Evolutionary conservation across 2,329 filamentous ascomycete genomes (phyloP).

Genomic region (Calonectria montana): DNA sequence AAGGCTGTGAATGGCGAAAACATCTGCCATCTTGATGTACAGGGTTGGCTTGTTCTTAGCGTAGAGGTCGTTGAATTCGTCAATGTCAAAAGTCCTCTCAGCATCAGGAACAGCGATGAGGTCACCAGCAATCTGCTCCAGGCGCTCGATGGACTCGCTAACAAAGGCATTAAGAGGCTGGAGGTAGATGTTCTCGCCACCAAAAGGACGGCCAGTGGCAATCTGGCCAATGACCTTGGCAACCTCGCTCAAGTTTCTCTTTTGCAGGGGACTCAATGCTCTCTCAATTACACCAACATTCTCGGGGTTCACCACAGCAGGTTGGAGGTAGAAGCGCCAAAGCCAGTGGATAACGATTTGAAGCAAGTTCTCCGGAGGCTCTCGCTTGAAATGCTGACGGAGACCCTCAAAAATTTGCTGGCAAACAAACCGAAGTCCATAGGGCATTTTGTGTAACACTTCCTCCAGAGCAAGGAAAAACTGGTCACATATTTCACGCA

Average conservation of each 20-base stretch:
- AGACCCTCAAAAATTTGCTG: conserved; percentile 87
- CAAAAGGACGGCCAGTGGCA: conserved; percentile 88
- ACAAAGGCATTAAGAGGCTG: conserved; percentile 95
- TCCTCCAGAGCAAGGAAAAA: conserved; percentile 88
- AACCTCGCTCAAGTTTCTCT: conserved; percentile 90
- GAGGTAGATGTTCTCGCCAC: conserved; percentile 93
- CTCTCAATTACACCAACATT: conserved; percentile 94
- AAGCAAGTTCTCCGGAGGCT: conserved; percentile 80
- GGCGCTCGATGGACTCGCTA: conserved; percentile 82
- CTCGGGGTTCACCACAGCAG: conserved; percentile 89
- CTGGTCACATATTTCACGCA: conserved; percentile 93
- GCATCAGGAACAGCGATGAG: conserved; percentile 87
- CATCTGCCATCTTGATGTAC: conserved; percentile 99
- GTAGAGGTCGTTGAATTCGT: conserved; percentile 98
- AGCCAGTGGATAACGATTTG: conserved; percentile 91
- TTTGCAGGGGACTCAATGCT: conserved; percentile 88
- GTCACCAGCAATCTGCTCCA: conserved; percentile 79
- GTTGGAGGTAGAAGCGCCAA: conserved; percentile 94
- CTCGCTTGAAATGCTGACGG: conserved; percentile 80
- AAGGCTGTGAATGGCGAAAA: conserved; percentile 94
- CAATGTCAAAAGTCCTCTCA: conserved; percentile 95
- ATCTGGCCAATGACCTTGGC: conserved; percentile 92
- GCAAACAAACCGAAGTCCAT: conserved; percentile 88
- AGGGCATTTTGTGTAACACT: conserved; percentile 87
- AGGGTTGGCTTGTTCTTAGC: conserved; percentile 95